These are phyloP conservation scores for Hymenoscyphus scutula DNA, from an alignment of 2,329 filamentous ascomycete species.

Conservation along the genomic window DNA sequence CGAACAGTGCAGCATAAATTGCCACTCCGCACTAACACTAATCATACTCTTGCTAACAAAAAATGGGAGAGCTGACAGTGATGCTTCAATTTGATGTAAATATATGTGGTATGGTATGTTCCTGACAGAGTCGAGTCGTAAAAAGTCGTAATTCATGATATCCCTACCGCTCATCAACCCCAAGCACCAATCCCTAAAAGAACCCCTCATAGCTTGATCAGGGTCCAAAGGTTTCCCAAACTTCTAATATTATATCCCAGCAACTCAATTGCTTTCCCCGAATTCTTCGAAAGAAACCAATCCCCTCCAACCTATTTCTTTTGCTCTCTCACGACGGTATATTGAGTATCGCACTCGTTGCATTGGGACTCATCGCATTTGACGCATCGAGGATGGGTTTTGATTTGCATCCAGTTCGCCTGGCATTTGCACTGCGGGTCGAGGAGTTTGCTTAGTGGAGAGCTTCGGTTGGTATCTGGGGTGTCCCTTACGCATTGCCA, in stretches of 20 bases:
- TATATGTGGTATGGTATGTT: too few relatives aligned
- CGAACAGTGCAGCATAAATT: too few relatives aligned
- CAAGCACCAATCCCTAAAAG: too few relatives aligned
- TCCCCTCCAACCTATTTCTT: background rate
- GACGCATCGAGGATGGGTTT: background rate
- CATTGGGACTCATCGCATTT: background rate
- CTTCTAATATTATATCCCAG: background rate
- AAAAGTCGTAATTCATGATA: too few relatives aligned
- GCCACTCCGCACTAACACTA: too few relatives aligned
- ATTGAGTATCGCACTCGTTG: background rate
- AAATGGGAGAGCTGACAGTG: too few relatives aligned
- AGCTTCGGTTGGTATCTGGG: background rate
- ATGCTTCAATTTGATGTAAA: too few relatives aligned
- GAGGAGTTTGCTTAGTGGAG: background rate
- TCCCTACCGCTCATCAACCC: too few relatives aligned
- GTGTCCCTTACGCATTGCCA: slow-evolving; percentile 3
- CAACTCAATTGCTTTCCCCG: background rate
- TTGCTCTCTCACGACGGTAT: background rate
- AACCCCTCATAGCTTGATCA: background rate
- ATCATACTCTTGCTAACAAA: too few relatives aligned
- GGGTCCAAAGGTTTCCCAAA: background rate
- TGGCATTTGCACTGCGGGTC: slow-evolving; percentile 1
- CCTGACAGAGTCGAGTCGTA: too few relatives aligned
- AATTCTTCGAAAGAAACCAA: background rate
- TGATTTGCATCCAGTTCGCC: background rate